Conservation (phyloP, 345 rosid species). For the Viola odorata region DNA sequence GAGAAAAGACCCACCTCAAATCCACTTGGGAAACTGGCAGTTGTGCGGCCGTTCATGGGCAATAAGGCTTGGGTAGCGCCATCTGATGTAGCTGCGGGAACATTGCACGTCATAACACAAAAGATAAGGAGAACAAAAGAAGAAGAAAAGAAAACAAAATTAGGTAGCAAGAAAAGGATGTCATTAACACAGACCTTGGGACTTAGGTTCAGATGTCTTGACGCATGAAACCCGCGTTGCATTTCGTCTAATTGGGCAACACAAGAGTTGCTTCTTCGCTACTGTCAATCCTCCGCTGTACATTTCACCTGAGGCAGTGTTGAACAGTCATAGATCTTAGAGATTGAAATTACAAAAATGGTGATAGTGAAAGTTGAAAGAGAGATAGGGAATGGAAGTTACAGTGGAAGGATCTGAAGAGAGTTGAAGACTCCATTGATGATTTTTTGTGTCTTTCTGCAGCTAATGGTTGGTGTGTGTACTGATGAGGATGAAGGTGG, state of each 20-base stretch:
- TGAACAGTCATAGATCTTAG: neutral
- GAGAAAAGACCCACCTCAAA: constrained; percentile 47
- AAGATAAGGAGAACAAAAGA: neutral
- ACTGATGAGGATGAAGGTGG: neutral
- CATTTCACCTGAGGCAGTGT: constrained; percentile 22
- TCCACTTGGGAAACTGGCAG: constrained; percentile 64
- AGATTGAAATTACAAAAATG: neutral
- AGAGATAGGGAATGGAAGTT: constrained; percentile 16
- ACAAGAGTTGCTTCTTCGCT: constrained; percentile 14
- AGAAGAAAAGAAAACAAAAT: neutral
- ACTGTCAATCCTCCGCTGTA: constrained; percentile 24
- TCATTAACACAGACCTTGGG: constrained; percentile 49
- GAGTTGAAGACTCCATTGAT: constrained; percentile 67
- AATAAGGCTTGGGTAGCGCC: constrained; percentile 25
- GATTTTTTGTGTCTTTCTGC: neutral
- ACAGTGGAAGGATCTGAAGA: constrained; percentile 67
- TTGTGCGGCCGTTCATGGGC: constrained; percentile 32
- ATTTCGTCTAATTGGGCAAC: constrained; percentile 20
- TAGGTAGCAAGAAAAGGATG: neutral
- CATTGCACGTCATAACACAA: neutral
- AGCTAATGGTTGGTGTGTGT: neutral
- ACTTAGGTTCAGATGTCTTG: constrained; percentile 45
- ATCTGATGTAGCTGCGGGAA: constrained; percentile 24
- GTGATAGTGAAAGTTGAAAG: neutral
- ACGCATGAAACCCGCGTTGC: constrained; percentile 28